Percentiles rank a stretch among this genome's conserved stretches.
phyloP scores from a whole-genome alignment of 2,329 filamentous ascomycete species.

The Cladosporium phlei region DNA sequence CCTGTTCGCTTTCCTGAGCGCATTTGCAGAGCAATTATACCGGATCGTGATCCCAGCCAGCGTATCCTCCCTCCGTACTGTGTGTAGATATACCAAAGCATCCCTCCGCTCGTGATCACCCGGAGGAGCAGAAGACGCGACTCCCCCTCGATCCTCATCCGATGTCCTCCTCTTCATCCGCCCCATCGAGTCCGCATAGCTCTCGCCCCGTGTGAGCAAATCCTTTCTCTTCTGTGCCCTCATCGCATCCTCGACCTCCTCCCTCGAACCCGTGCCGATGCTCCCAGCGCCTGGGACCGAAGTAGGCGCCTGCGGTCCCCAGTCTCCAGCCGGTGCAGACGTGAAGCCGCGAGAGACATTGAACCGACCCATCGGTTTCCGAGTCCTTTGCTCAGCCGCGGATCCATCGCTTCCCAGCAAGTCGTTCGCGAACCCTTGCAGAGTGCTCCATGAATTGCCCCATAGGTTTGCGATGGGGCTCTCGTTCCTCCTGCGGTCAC shows the following conservation, averaged over 20 bases:
- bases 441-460: slow-evolving; percentile 45
- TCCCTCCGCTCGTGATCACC: slow-evolving; percentile 62
- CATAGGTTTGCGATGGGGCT: slow-evolving; percentile 39
- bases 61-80: slow-evolving; percentile 76
- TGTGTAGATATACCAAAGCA: slow-evolving; percentile 84
- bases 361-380: slow-evolving; percentile 27
- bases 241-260: slow-evolving; percentile 43
- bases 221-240: slow-evolving; percentile 48
- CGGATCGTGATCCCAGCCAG: slow-evolving; percentile 86
- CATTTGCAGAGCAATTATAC: slow-evolving; percentile 79
- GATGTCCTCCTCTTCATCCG: slow-evolving; percentile 63
- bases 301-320: slow-evolving; percentile 40
- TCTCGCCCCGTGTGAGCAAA: slow-evolving; percentile 34
- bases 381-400: slow-evolving; percentile 19
- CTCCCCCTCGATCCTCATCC: slow-evolving; percentile 50
- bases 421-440: slow-evolving; percentile 47
- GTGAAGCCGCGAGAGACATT: slow-evolving; percentile 21
- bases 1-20: slow-evolving; percentile 81
- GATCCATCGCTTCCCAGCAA: slow-evolving; percentile 40
- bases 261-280: slow-evolving; percentile 42
- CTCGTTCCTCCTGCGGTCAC: slow-evolving; percentile 6
- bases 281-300: slow-evolving; percentile 32
- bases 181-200: slow-evolving; percentile 42
- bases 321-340: slow-evolving; percentile 42
- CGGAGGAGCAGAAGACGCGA: slow-evolving; percentile 44